Percentiles rank a stretch among this genome's conserved stretches.
Evolutionary conservation across 2,329 filamentous ascomycete genomes (phyloP).

Genomic region (Aspergillus floridensis): DNA sequence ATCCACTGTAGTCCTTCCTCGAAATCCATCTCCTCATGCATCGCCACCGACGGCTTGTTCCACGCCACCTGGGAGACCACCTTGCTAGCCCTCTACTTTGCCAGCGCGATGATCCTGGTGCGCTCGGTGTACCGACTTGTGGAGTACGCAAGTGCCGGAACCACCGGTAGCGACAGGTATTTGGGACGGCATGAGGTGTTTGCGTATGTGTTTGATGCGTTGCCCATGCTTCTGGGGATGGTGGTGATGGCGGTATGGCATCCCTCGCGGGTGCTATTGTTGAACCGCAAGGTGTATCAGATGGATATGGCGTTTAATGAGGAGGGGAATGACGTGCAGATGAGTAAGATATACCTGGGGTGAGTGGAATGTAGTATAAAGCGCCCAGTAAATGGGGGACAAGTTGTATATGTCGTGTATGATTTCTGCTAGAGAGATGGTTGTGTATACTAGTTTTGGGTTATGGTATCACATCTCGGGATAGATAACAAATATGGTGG

Average conservation of each 20-base stretch:
- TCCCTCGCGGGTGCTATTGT: constrained; percentile 3
- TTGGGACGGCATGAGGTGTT: constrained; percentile 23
- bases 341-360: not conserved
- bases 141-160: constrained; percentile 18
- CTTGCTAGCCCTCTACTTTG: constrained; percentile 10
- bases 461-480: too few relatives aligned
- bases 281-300: not conserved
- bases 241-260: constrained; percentile 7
- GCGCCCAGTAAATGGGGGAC: not conserved
- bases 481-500: too few relatives aligned
- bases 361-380: not conserved
- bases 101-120: constrained; percentile 20
- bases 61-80: constrained; percentile 7
- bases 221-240: constrained; percentile 15
- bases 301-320: not conserved
- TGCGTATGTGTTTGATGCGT: constrained; percentile 23
- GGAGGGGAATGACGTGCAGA: constrained; percentile 1
- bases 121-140: constrained; percentile 23
- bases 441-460: too few relatives aligned
- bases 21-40: not conserved
- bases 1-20: constrained; percentile 35
- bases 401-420: not conserved
- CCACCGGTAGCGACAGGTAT: constrained; percentile 19
- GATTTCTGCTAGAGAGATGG: not conserved
- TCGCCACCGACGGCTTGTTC: not conserved